phyloP scores from a whole-genome alignment of 2,329 filamentous ascomycete genomes.

The Ophiostoma populinum region DNA sequence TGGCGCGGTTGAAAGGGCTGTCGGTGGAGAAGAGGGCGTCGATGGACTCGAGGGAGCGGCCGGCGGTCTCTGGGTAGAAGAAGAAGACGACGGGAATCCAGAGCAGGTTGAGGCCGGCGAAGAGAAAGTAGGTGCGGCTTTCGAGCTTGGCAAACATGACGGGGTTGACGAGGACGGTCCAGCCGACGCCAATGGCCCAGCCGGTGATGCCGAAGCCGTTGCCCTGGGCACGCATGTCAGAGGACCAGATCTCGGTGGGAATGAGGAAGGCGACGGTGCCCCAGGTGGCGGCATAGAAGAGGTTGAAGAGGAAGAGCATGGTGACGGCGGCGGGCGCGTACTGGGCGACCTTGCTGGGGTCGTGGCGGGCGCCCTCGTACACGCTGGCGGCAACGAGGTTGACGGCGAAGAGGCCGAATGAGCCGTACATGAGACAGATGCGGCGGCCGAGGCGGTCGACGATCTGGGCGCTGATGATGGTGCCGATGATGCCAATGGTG shows the following conservation, averaged over 20 bases:
- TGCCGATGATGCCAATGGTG: conserved; percentile 32
- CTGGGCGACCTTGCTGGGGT: conserved; percentile 19
- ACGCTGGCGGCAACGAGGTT: conserved; percentile 23
- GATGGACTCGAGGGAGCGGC: conserved; percentile 32
- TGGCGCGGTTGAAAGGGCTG: conserved; percentile 20
- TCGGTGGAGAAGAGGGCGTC: conserved; percentile 30
- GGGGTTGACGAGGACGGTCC: conserved; percentile 33
- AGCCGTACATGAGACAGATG: conserved; percentile 22
- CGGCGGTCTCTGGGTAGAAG: conserved; percentile 25
- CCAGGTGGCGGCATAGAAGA: conserved; percentile 33
- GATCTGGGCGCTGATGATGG: conserved; percentile 31
- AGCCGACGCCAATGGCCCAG: conserved; percentile 39
- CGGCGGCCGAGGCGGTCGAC: conserved; percentile 30
- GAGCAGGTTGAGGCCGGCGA: conserved; percentile 31
- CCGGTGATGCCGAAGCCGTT: conserved; percentile 41
- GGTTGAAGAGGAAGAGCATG: conserved; percentile 32
- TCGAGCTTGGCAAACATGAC: conserved; percentile 31
- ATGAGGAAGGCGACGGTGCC: conserved; percentile 30
- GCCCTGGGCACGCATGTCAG: conserved; percentile 38
- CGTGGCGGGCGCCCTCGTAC: conserved; percentile 22
- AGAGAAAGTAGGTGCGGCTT: conserved; percentile 32
- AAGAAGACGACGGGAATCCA: conserved; percentile 32
- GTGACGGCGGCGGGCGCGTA: conserved; percentile 27
- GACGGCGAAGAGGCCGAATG: conserved; percentile 21
- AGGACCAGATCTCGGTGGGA: conserved; percentile 39